Percentiles rank a stretch among this genome's conserved stretches.
These are phyloP conservation scores for Cymodocea nodosa DNA, from an alignment of 116 monocot genomes.

Conservation along the genomic window DNA sequence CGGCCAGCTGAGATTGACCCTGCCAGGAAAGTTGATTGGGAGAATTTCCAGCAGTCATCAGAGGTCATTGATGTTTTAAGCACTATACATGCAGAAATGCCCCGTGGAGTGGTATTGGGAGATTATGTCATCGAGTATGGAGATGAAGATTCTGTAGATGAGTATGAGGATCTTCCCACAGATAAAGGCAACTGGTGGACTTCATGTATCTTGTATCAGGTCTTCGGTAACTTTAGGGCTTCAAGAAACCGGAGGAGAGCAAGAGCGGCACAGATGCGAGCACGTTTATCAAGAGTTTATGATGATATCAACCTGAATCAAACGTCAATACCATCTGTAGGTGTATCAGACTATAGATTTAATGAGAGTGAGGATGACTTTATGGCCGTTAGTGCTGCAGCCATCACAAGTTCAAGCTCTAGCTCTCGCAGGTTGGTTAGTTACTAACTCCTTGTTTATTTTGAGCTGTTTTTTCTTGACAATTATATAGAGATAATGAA, in stretches of 20 bases:
- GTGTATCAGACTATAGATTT: constrained; percentile 35
- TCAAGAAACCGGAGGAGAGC: constrained; percentile 52
- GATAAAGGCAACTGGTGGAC: constrained; percentile 71
- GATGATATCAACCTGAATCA: constrained; percentile 23
- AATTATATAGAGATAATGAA: no score
- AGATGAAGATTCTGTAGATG: constrained; percentile 48
- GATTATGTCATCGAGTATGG: constrained; percentile 88
- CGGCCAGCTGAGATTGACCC: constrained; percentile 69
- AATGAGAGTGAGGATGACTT: constrained; percentile 45
- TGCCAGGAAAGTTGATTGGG: constrained; percentile 59
- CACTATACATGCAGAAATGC: constrained; percentile 61
- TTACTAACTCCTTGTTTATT: not conserved
- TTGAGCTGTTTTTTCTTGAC: no score
- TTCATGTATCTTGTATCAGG: constrained; percentile 52
- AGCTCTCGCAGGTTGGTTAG: constrained; percentile 34
- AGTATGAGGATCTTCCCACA: constrained; percentile 52
- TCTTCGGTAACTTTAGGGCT: constrained; percentile 43
- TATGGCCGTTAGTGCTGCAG: constrained; percentile 9
- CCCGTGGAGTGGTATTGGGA: constrained; percentile 55
- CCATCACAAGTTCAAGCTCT: constrained; percentile 23
- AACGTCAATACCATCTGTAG: constrained; percentile 28
- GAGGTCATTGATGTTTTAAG: constrained; percentile 72
- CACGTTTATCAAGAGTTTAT: constrained; percentile 12
- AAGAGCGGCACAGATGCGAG: constrained; percentile 16
- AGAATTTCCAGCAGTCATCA: constrained; percentile 79